Evolutionary conservation across 352 stramenopile genomes (phyloP), one percentile per base, ranked within the genome.

Genomic region (Globisporangium echinulatum): DNA sequence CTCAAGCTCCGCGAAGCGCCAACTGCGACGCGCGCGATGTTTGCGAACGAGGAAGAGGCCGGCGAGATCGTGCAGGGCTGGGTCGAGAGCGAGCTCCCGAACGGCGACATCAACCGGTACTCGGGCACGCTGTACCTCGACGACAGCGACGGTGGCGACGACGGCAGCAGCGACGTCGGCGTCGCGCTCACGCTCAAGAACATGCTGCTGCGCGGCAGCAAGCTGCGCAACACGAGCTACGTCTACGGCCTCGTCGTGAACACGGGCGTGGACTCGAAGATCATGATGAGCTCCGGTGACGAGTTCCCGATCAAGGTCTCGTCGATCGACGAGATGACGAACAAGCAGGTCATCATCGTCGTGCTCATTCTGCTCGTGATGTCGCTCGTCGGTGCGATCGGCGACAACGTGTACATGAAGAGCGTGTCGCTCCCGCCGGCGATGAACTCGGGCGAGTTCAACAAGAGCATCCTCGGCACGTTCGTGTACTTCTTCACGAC

Each of bases 211-310:
- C 84, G 92, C 8, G 92, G 91, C 8, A 94, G 88, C 67, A 85
- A 93, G 55, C 58, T 98, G 6, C 82, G 92, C 5, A 97, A 97
- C 62, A 98, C 92, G 7, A 87, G 86, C 37, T 95, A 59, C 43
- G 79, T 88, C 5, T 94, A 94, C 40, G 94, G 92, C 0, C 61
- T 98, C 7, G 96, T 97, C 5, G 74, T 98, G 9, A 97, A 98
- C 68, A 97, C 91, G 7, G 92, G 92, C 33, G 71, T 95, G 38
- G 92, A 98, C 57, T 81, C 77, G 6, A 97, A 97, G 67, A 95
- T 97, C 54, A 95, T 96, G 79, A 91, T 92, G 85, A 97, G 82
- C 61, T 90, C 84, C 3, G 82, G 79, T 3, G 78, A 93, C 49
- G 84, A 89, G 49, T 90, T 90, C 58, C 76, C 84, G 2, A 71